Evolutionary conservation across 73 alveolate genomes (phyloP).

Genomic region (Tetrahymena borealis): DNA sequence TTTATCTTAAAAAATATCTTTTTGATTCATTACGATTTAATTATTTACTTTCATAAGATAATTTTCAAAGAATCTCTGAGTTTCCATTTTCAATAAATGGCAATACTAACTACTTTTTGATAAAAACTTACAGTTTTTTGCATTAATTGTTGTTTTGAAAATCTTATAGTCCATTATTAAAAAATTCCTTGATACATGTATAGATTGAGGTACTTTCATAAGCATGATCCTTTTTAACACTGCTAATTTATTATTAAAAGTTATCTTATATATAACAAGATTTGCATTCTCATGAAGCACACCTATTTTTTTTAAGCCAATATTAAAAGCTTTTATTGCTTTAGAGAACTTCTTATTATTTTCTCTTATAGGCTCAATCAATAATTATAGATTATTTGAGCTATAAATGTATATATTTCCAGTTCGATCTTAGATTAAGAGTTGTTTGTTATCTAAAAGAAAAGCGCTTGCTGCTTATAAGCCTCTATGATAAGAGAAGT

Average conservation of each 20-base stretch:
- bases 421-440: not conserved
- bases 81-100: not conserved
- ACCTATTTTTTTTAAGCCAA: not conserved
- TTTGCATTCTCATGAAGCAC: not conserved
- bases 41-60: too few relatives aligned
- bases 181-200: not conserved
- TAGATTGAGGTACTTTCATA: not conserved
- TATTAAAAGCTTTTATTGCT: not conserved
- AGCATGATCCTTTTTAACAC: not conserved
- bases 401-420: not conserved
- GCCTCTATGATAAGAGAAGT: not conserved
- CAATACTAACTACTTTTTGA: not conserved
- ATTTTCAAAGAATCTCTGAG: too few relatives aligned
- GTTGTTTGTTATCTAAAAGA: not conserved
- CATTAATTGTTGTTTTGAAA: not conserved
- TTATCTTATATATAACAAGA: not conserved
- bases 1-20: not conserved
- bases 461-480: not conserved
- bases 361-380: not conserved
- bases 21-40: not conserved
- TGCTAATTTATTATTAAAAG: not conserved
- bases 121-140: not conserved
- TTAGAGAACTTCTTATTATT: too few relatives aligned
- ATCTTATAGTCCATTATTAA: not conserved
- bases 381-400: not conserved